Percentiles rank a stretch among this genome's conserved stretches.
phyloP scores from a whole-genome alignment of 1,139 yeast species.

The Kurtzmaniella natalensis region DNA sequence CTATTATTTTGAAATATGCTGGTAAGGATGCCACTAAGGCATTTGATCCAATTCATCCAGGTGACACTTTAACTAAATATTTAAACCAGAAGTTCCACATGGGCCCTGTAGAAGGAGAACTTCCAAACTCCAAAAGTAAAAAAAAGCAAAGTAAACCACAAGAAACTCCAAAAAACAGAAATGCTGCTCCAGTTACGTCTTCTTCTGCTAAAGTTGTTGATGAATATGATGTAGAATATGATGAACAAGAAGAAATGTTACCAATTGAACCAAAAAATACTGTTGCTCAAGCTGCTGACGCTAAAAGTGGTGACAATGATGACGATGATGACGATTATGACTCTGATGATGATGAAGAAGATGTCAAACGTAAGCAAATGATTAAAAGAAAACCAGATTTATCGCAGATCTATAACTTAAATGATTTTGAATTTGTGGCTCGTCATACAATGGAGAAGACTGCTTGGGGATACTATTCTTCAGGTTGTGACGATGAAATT shows the following conservation, averaged over 20 bases:
- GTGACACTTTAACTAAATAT: constrained; percentile 59
- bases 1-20: constrained; percentile 49
- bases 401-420: constrained; percentile 60
- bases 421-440: constrained; percentile 84
- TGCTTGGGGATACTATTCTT: constrained; percentile 90
- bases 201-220: constrained; percentile 22
- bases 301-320: constrained; percentile 17
- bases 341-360: constrained; percentile 30
- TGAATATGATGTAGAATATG: constrained; percentile 45
- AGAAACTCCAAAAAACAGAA: constrained; percentile 4
- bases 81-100: constrained; percentile 27
- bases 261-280: constrained; percentile 16
- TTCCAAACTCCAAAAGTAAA: constrained; percentile 10
- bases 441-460: constrained; percentile 66
- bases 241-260: constrained; percentile 35
- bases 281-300: constrained; percentile 4
- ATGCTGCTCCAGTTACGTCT: constrained; percentile 3
- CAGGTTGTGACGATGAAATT: constrained; percentile 91
- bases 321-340: constrained; percentile 28
- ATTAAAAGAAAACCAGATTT: constrained; percentile 54
- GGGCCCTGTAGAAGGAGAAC: constrained; percentile 27
- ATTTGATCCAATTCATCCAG: constrained; percentile 77
- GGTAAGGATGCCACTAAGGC: constrained; percentile 60
- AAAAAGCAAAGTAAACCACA: constrained; percentile 6
- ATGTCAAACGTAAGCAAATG: constrained; percentile 21